Percentiles rank a stretch among this genome's conserved stretches.
These are phyloP conservation scores for Pseudogymnoascus sp. DNA, from an alignment of 2,329 filamentous ascomycete species.

Conservation along the genomic window DNA sequence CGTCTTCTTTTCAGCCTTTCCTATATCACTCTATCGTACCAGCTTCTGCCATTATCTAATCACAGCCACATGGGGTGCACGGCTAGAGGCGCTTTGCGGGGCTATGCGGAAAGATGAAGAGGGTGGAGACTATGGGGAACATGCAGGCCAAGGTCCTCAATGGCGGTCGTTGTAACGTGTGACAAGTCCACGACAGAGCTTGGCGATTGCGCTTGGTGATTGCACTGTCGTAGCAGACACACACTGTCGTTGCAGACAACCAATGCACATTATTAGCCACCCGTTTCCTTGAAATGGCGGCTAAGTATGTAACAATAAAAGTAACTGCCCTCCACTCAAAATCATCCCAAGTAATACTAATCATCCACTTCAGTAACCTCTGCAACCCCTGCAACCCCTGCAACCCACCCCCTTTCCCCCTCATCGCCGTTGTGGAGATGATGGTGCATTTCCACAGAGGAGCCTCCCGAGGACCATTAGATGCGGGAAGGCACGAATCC, in stretches of 20 bases:
- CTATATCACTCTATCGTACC: too few relatives aligned
- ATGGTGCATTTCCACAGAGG: background rate
- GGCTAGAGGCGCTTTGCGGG: background rate
- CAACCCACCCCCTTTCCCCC: background rate
- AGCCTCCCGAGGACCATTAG: background rate
- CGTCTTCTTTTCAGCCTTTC: too few relatives aligned
- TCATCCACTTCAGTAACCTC: background rate
- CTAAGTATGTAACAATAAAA: background rate
- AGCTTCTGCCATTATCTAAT: background rate
- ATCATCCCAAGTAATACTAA: background rate
- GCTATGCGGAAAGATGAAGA: background rate
- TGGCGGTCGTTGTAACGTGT: background rate
- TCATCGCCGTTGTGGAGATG: background rate
- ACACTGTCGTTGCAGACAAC: background rate
- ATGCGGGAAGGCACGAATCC: background rate
- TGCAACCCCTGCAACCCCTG: too few relatives aligned
- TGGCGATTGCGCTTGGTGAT: background rate
- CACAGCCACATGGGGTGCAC: background rate
- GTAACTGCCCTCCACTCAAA: background rate
- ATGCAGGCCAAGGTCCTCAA: background rate
- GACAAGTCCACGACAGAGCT: background rate
- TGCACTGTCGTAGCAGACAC: background rate
- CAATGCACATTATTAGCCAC: background rate
- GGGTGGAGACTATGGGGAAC: background rate
- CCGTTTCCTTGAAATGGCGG: background rate